Percentiles rank a stretch among this genome's conserved stretches.
Conservation (phyloP, 2,329 filamentous ascomycete species). For the Aspergillus phoenicis region DNA sequence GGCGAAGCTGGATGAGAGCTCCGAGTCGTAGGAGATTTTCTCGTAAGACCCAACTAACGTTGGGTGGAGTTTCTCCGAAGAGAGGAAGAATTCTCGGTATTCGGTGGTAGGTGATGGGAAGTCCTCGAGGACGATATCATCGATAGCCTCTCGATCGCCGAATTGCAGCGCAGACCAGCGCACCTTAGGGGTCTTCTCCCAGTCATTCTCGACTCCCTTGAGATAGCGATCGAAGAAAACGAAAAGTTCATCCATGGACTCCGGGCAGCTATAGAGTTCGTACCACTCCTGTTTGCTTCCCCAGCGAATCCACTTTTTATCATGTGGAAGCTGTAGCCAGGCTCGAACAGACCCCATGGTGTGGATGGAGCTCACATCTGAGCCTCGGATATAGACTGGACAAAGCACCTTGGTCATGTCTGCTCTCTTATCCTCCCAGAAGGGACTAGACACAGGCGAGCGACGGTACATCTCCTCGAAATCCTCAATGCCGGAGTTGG, state of each 20-base stretch:
- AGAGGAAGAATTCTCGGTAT: constrained; percentile 39
- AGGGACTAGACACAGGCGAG: constrained; percentile 36
- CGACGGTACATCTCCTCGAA: constrained; percentile 47
- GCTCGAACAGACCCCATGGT: constrained; percentile 42
- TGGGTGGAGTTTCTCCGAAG: neutral
- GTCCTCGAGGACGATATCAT: constrained; percentile 37
- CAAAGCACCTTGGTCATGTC: constrained; percentile 41
- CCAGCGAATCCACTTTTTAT: constrained; percentile 51
- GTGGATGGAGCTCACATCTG: constrained; percentile 38
- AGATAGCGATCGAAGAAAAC: constrained; percentile 53
- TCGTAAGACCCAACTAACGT: no score
- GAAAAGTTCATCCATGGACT: constrained; percentile 42
- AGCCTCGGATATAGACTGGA: constrained; percentile 40
- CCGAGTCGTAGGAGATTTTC: neutral
- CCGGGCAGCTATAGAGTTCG: constrained; percentile 43
- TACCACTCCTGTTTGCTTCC: constrained; percentile 50
- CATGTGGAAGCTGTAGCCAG: constrained; percentile 41
- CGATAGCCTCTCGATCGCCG: constrained; percentile 30
- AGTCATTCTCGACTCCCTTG: constrained; percentile 48
- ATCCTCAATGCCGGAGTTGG: constrained; percentile 42
- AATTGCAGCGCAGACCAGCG: constrained; percentile 47
- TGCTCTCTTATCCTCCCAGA: constrained; percentile 44
- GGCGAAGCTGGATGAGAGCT: constrained; percentile 14
- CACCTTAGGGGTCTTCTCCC: constrained; percentile 51
- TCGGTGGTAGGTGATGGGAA: constrained; percentile 40